Evolutionary conservation across 805 yeast genomes (phyloP).

Genomic region (Myxozyma kluyveri): DNA sequence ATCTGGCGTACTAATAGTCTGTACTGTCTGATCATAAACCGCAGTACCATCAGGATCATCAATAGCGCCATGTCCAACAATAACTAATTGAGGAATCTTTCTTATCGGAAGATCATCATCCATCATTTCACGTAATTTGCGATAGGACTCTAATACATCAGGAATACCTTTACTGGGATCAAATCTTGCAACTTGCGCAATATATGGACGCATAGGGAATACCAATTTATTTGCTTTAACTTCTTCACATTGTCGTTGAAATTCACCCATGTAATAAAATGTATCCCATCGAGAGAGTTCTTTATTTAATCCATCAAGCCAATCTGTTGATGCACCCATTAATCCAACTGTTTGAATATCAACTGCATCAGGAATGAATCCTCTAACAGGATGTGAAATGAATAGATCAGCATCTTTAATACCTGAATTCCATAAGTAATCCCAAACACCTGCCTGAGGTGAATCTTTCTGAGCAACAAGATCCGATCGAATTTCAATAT

Average conservation of each 20-base stretch:
- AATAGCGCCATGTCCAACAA: slow-evolving; percentile 29
- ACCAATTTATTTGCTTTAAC: slow-evolving; percentile 25
- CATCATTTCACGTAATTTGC: slow-evolving; percentile 22
- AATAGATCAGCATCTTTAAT: slow-evolving; percentile 29
- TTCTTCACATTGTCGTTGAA: slow-evolving; percentile 24
- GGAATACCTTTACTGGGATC: slow-evolving; percentile 31
- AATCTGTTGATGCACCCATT: slow-evolving; percentile 29
- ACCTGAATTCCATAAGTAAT: slow-evolving; percentile 24
- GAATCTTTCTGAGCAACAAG: slow-evolving; percentile 18
- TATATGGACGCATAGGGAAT: slow-evolving; percentile 27
- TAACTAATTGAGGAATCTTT: slow-evolving; percentile 30
- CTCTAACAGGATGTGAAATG: slow-evolving; percentile 30
- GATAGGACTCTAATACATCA: slow-evolving; percentile 27
- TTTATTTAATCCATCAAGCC: slow-evolving; percentile 30
- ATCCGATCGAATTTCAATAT: slow-evolving; percentile 29
- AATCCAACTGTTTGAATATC: slow-evolving; percentile 20
- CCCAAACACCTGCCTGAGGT: slow-evolving; percentile 28
- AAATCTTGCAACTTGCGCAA: slow-evolving; percentile 28
- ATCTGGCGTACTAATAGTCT: slow-evolving; percentile 11
- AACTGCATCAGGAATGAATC: slow-evolving; percentile 26
- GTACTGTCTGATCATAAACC: slow-evolving; percentile 21
- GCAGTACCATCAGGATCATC: slow-evolving; percentile 30
- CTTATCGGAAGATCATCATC: slow-evolving; percentile 26
- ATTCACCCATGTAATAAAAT: slow-evolving; percentile 24
- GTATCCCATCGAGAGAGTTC: slow-evolving; percentile 26